Conservation (phyloP, 352 stramenopile species). For the Globisporangium cederbergense region DNA sequence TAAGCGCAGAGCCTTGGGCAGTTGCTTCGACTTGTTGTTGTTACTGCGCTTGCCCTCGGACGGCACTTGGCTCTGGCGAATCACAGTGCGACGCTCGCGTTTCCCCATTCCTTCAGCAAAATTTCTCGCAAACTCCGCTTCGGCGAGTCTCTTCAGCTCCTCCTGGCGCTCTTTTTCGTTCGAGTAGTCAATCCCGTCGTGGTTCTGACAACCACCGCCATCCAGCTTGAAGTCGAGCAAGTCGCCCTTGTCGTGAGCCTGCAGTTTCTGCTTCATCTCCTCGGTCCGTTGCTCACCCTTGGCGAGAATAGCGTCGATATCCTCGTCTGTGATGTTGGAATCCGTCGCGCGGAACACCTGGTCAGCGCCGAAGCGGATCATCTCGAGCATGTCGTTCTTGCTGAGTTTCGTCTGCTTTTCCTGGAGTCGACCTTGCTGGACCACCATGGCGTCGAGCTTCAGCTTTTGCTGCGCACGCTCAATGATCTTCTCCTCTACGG, state of each 20-base stretch:
- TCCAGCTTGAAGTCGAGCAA: conserved; percentile 92
- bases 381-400: conserved; percentile 96
- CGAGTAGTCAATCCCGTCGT: conserved; percentile 96
- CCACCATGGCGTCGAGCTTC: conserved; percentile 84
- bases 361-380: conserved; percentile 97
- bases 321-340: conserved; percentile 96
- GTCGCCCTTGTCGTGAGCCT: conserved; percentile 82
- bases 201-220: conserved; percentile 92
- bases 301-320: conserved; percentile 97
- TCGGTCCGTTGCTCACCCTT: conserved; percentile 84
- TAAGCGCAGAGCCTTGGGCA: conserved; percentile 76
- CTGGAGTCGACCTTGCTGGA: conserved; percentile 82
- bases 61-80: conserved; percentile 52
- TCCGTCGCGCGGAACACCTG: conserved; percentile 97
- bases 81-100: conserved; percentile 73
- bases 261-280: conserved; percentile 88
- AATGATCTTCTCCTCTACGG: conserved; percentile 99
- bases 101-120: conserved; percentile 84
- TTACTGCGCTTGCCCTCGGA: conserved; percentile 45
- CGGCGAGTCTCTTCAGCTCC: conserved; percentile 78
- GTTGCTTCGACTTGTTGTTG: conserved; percentile 63
- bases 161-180: conserved; percentile 88
- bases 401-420: conserved; percentile 91
- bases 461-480: conserved; percentile 98
- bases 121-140: conserved; percentile 76